phyloP scores from a whole-genome alignment of 192 early-diverging fungal genomes.

The Podochytrium sp. region DNA sequence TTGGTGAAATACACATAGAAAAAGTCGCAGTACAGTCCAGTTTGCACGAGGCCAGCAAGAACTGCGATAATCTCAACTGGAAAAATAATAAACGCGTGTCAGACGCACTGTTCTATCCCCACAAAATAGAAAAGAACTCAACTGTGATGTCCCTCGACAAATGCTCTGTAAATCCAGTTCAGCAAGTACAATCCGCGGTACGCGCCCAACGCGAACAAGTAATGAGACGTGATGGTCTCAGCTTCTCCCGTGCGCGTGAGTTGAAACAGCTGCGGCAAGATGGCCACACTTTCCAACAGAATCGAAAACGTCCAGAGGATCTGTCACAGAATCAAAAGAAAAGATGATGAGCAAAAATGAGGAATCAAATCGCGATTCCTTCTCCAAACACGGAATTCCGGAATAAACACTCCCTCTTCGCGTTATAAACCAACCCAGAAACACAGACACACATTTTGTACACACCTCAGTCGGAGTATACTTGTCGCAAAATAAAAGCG shows the following conservation, averaged over 20 bases:
- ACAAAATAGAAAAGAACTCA: not conserved
- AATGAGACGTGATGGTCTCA: constrained; percentile 98
- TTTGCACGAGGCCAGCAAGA: constrained; percentile 91
- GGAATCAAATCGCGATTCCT: not conserved
- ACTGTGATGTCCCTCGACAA: constrained; percentile 51
- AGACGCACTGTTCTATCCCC: constrained; percentile 7
- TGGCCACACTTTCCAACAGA: constrained; percentile 94
- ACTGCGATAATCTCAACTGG: constrained; percentile 83
- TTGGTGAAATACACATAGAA: constrained; percentile 96
- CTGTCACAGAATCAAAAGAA: constrained; percentile 55
- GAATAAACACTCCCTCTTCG: not conserved
- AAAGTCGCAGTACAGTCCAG: constrained; percentile 94
- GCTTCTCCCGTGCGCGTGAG: constrained; percentile 96
- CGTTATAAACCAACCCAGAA: not conserved
- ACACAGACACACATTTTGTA: not conserved
- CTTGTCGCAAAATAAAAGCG: constrained; percentile 74
- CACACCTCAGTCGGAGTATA: constrained; percentile 73
- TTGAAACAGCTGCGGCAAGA: constrained; percentile 97
- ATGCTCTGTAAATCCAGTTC: constrained; percentile 97
- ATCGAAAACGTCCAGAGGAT: constrained; percentile 97
- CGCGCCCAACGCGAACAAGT: constrained; percentile 94
- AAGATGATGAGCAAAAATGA: not conserved
- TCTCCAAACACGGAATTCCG: not conserved
- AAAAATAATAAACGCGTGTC: too few relatives aligned
- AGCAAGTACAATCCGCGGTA: constrained; percentile 86